Percentiles rank a stretch among this genome's conserved stretches.
phyloP scores from a whole-genome alignment of 2,329 filamentous ascomycete species.

The Chaetoscypha palmicola region DNA sequence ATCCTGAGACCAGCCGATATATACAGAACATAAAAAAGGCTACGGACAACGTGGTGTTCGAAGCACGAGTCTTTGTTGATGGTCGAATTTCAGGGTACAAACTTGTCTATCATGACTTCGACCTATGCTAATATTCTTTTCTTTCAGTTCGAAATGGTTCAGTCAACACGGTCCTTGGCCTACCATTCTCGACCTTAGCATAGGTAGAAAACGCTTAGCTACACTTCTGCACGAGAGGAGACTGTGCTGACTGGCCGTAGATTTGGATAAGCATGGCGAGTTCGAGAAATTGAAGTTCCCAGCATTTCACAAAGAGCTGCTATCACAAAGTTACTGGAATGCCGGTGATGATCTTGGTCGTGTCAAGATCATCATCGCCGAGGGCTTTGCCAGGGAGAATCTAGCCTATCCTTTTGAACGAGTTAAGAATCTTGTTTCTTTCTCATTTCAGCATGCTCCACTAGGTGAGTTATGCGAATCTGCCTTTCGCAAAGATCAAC shows the following conservation, averaged over 20 bases:
- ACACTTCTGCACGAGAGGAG: conserved; percentile 2
- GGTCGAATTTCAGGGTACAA: conserved; percentile 55
- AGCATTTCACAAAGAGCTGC: conserved; percentile 59
- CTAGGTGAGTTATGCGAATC: conserved; percentile 45
- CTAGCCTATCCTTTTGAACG: conserved; percentile 51
- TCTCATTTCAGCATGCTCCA: conserved; percentile 82
- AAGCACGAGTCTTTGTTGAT: conserved; percentile 63
- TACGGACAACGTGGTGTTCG: conserved; percentile 51
- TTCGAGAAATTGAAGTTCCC: conserved; percentile 64
- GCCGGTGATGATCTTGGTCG: conserved; percentile 64
- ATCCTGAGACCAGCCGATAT: conserved; percentile 51
- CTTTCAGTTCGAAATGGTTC: conserved; percentile 40
- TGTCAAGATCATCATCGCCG: conserved; percentile 69
- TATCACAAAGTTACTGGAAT: conserved; percentile 65
- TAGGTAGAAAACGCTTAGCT: conserved; percentile 33
- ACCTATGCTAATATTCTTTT: background rate
- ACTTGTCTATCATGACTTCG: background rate
- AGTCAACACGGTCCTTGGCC: conserved; percentile 44
- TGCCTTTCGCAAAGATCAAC: background rate
- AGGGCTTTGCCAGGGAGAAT: conserved; percentile 55
- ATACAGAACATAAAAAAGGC: conserved; percentile 48
- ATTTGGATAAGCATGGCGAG: conserved; percentile 39
- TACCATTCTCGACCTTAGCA: conserved; percentile 35
- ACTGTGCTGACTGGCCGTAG: conserved; percentile 10
- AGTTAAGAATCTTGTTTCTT: conserved; percentile 65